Percentiles rank a stretch among this genome's conserved stretches.
Evolutionary conservation across 768 basidiomycete genomes (phyloP).

Genomic region (Clavulina sp.): DNA sequence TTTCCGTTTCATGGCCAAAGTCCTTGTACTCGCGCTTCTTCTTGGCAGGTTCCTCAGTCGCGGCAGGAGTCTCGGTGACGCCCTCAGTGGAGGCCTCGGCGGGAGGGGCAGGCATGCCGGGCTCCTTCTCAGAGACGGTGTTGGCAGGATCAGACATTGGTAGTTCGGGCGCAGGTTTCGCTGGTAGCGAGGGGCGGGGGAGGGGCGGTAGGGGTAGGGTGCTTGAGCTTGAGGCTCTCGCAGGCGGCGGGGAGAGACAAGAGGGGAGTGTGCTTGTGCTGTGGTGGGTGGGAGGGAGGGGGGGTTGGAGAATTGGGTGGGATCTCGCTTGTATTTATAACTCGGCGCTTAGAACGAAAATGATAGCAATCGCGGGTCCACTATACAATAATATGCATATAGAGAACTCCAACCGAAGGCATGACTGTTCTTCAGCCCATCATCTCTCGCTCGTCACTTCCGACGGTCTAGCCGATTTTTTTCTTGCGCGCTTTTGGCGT

Average conservation of each 20-base stretch:
- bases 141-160: not conserved
- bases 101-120: not conserved
- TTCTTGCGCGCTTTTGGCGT: no score
- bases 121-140: not conserved
- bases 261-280: not conserved
- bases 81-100: not conserved
- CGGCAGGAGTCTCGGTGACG: not conserved
- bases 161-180: not conserved
- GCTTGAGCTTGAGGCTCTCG: no score
- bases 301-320: not conserved
- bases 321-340: not conserved
- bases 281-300: not conserved
- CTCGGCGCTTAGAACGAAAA: not conserved
- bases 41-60: constrained; percentile 20
- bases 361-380: not conserved
- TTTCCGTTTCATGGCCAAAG: constrained; percentile 53
- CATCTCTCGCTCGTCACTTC: no score
- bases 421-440: no score
- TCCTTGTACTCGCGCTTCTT: constrained; percentile 80
- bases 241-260: not conserved
- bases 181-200: not conserved
- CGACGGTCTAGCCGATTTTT: no score
- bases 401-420: not conserved
- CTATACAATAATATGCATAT: not conserved
- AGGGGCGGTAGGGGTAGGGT: not conserved